Conservation (phyloP, 305 asterid genomes). For the Ilex paraguariensis region DNA sequence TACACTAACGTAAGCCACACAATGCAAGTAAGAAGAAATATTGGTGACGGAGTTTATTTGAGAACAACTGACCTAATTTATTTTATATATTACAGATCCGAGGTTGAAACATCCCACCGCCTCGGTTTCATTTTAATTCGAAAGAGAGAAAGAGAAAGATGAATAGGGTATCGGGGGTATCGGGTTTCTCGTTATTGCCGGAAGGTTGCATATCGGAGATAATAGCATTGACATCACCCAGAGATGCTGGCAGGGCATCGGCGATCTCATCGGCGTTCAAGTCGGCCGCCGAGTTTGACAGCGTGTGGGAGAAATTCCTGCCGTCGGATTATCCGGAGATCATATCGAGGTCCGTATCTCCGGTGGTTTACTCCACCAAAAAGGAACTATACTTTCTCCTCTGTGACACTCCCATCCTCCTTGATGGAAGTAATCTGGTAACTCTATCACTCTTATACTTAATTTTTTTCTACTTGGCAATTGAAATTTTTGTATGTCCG, state of each 20-base stretch:
- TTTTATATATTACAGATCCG: too few relatives aligned
- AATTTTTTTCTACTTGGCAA: too few relatives aligned
- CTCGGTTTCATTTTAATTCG: too few relatives aligned
- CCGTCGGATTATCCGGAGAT: slow-evolving; percentile 29
- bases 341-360: slow-evolving; percentile 10
- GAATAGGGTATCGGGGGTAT: too few relatives aligned
- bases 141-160: too few relatives aligned
- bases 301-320: slow-evolving; percentile 35
- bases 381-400: slow-evolving; percentile 22
- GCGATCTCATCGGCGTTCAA: slow-evolving; percentile 25
- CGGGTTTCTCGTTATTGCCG: slow-evolving; percentile 8
- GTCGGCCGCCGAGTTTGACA: slow-evolving; percentile 31
- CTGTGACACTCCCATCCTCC: slow-evolving; percentile 12
- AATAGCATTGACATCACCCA: slow-evolving; percentile 28
- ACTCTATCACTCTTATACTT: too few relatives aligned
- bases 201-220: slow-evolving; percentile 31
- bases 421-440: slow-evolving; percentile 21
- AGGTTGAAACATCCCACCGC: too few relatives aligned
- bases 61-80: too few relatives aligned
- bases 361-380: slow-evolving; percentile 2
- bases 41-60: too few relatives aligned
- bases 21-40: too few relatives aligned
- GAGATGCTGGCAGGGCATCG: slow-evolving; percentile 29
- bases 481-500: too few relatives aligned
- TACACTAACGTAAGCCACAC: too few relatives aligned